Base-by-base conservation (phyloP, 1,139 yeast genomes). In the Sugiyamaella neomexicana region DNA sequence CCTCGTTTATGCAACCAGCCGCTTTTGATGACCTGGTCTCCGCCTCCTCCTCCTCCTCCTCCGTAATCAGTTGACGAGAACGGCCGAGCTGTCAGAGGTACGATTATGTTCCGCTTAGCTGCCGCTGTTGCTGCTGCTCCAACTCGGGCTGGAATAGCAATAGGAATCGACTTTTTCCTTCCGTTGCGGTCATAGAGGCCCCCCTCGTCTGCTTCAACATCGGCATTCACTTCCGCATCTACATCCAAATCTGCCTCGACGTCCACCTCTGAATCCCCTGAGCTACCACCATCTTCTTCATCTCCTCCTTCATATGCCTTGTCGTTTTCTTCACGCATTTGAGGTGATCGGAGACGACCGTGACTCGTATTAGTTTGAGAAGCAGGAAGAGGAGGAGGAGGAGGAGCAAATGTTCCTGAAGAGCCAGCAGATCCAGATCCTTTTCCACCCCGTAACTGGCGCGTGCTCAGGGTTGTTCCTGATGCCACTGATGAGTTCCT, bases 1-100 rank as follows among this genome's bases (percentile, higher is more conserved):
- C 66, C 63, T 25, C 71, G 64, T 53, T 68, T 65, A 45, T 62
- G 60, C 20, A 70, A 62, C 73, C 73, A 71, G 4, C 74, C 74
- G 46, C 62, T 62, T 54, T 63, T 64, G 17, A 65, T 43, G 15
- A 62, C 55, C 34, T 46, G 40, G 38, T 53, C 57, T 9, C 42
- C 52, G 36, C 25, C 25, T 20, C 25, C 25, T 3, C 25, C 25
- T 20, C 5, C 25, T 20, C 25, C 25, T 20, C 25, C 25, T 20
- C 43, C 36, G 25, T 38, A 25, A 34, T 42, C 38, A 8, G 10
- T 32, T 5, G 39, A 32, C 7, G 39, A 43, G 2, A 39, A 23
- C 2, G 32, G 44, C 13, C 44, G 23, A 25, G 44, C 44, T 2
- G 29, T 17, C 29, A 25, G 12, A 31, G 44, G 17, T 10, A 31